phyloP scores from a whole-genome alignment of 208 protist genomes.

The Trypanosomatidae sp. region DNA sequence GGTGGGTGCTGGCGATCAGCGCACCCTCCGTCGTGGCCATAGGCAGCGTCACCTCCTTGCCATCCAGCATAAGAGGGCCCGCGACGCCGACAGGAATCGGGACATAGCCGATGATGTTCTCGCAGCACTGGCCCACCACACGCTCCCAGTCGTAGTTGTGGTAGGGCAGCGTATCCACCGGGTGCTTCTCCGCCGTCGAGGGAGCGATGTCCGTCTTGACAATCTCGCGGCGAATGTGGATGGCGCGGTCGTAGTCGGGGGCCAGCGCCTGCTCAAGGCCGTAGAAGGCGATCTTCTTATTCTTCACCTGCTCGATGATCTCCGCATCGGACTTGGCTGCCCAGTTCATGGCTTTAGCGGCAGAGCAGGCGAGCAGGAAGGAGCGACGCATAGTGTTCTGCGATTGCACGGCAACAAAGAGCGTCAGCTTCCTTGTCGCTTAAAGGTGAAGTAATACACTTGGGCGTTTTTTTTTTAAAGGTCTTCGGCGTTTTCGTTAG shows the following conservation, averaged over 20 bases:
- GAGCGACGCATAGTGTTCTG: conserved; percentile 24
- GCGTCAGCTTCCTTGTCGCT: too few species aligned
- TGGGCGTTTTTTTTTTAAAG: too few species aligned
- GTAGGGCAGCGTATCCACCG: conserved; percentile 84
- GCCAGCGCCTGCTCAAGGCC: conserved; percentile 80
- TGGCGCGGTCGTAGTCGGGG: conserved; percentile 89
- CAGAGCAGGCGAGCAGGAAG: conserved; percentile 21
- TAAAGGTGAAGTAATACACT: too few species aligned
- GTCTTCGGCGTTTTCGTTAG: too few species aligned
- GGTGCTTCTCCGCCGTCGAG: conserved; percentile 28
- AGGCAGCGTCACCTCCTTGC: conserved; percentile 85
- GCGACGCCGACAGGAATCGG: conserved; percentile 96
- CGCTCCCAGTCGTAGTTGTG: conserved; percentile 88
- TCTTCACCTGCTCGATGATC: conserved; percentile 67
- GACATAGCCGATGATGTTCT: conserved; percentile 97
- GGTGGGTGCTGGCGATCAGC: conserved; percentile 96
- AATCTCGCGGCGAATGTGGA: conserved; percentile 81
- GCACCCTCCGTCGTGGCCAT: conserved; percentile 99
- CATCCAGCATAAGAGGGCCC: conserved; percentile 95
- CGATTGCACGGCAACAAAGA: too few species aligned
- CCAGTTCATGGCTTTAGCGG: conserved; percentile 42
- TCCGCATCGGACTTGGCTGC: conserved; percentile 62
- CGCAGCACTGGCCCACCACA: conserved; percentile 95
- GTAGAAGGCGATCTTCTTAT: conserved; percentile 85
- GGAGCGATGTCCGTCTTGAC: conserved; percentile 55